Percentiles rank a stretch among this genome's conserved stretches.
Evolutionary conservation across 2,329 filamentous ascomycete genomes (phyloP).

Genomic region (Huntiella abstrusa): DNA sequence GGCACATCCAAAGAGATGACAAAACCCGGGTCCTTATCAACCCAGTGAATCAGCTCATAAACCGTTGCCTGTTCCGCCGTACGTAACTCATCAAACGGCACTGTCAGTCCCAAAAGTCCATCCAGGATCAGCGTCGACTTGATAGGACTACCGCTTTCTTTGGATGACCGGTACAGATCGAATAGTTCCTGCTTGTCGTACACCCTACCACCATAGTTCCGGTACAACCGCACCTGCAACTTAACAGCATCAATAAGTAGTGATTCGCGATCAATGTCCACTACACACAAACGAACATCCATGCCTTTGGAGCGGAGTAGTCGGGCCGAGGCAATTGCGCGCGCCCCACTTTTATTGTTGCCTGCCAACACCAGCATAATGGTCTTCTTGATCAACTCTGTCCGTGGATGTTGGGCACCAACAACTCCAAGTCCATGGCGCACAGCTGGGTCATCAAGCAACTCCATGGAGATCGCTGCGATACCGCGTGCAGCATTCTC

Average conservation of each 20-base stretch:
- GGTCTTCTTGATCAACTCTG: conserved; percentile 16
- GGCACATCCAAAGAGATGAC: conserved; percentile 82
- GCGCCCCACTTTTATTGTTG: conserved; percentile 79
- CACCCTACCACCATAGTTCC: conserved; percentile 62
- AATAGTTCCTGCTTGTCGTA: conserved; percentile 41
- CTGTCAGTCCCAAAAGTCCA: conserved; percentile 68
- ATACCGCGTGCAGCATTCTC: conserved; percentile 83
- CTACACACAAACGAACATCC: conserved; percentile 64
- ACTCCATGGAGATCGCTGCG: conserved; percentile 59
- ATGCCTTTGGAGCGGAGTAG: conserved; percentile 72
- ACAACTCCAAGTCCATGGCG: conserved; percentile 32
- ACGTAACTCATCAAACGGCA: conserved; percentile 74
- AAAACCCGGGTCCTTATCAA: conserved; percentile 68
- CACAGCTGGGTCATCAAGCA: conserved; percentile 44
- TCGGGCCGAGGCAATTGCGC: conserved; percentile 68
- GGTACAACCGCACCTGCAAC: conserved; percentile 68
- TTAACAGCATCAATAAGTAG: conserved; percentile 65
- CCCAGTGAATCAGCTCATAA: conserved; percentile 84
- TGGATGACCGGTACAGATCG: conserved; percentile 34
- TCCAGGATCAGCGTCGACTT: conserved; percentile 72
- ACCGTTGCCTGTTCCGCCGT: conserved; percentile 67
- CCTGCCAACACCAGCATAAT: conserved; percentile 65
- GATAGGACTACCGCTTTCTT: conserved; percentile 8
- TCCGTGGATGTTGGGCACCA: conserved; percentile 16
- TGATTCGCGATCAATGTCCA: conserved; percentile 66